Evolutionary conservation across 139 green algal genomes (phyloP).

Genomic region (Dunaliella sp.): DNA sequence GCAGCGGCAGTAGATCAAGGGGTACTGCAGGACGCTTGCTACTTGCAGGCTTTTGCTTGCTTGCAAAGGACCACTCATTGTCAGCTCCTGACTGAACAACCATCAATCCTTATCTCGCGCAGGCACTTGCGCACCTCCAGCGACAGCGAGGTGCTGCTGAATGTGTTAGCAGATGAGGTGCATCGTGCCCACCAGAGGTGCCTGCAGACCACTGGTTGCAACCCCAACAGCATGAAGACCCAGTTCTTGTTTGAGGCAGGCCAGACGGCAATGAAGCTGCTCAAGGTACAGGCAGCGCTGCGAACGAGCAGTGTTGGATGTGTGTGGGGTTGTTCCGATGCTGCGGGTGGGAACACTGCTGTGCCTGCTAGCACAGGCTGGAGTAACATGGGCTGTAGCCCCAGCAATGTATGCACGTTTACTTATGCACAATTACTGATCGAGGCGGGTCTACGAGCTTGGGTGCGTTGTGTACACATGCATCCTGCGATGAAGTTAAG

Average conservation of each 20-base stretch:
- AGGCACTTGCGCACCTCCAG: conserved; percentile 84
- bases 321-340: background rate
- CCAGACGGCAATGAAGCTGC: conserved; percentile 70
- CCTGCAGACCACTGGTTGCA: conserved; percentile 58
- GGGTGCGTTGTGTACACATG: too few species aligned
- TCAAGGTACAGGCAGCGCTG: conserved; percentile 54
- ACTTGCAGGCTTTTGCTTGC: too few species aligned
- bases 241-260: conserved; percentile 90
- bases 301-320: background rate
- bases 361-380: background rate
- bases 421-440: too few species aligned
- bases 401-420: too few species aligned
- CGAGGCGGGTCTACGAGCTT: too few species aligned
- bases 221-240: conserved; percentile 77
- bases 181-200: conserved; percentile 88
- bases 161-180: conserved; percentile 95
- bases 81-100: too few species aligned
- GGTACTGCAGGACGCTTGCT: too few species aligned
- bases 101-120: too few species aligned
- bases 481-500: too few species aligned
- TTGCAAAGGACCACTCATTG: too few species aligned
- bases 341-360: background rate
- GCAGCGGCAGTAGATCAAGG: too few species aligned
- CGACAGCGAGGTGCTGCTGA: conserved; percentile 97
- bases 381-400: background rate